Evolutionary conservation across 1,284 basidiomycete genomes (phyloP).

Genomic region (Gymnopus androsaceus): DNA sequence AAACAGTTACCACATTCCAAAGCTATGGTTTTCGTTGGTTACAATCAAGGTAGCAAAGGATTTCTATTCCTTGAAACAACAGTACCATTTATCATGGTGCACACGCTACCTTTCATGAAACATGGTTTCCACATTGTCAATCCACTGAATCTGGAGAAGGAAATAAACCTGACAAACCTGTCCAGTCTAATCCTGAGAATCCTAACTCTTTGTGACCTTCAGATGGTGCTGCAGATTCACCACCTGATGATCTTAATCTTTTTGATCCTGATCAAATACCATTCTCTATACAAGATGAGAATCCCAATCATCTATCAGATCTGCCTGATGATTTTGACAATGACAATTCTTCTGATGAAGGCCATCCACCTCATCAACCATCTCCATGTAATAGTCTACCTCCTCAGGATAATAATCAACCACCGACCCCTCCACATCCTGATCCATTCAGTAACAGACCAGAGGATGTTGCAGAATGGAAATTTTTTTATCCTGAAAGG

Average conservation of each 20-base stretch:
- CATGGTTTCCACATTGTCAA: slow-evolving; percentile 20
- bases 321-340: background rate
- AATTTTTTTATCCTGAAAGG: background rate
- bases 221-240: too few species aligned
- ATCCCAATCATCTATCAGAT: background rate
- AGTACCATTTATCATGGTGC: slow-evolving; percentile 19
- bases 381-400: background rate
- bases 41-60: slow-evolving; percentile 18
- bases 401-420: background rate
- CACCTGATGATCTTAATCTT: background rate
- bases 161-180: slow-evolving; percentile 5
- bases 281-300: background rate
- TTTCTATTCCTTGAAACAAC: slow-evolving; percentile 23
- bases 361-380: background rate
- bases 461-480: background rate
- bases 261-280: slow-evolving; percentile 4
- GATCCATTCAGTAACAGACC: background rate
- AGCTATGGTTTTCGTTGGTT: slow-evolving; percentile 21
- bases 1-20: slow-evolving; percentile 21
- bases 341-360: background rate
- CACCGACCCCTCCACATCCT: background rate
- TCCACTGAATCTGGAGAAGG: background rate
- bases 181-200: slow-evolving; percentile 8
- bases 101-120: slow-evolving; percentile 25
- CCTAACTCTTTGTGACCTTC: too few species aligned